Conservation (phyloP, 495 filamentous ascomycete species). For the Penicillium longicatenatum region DNA sequence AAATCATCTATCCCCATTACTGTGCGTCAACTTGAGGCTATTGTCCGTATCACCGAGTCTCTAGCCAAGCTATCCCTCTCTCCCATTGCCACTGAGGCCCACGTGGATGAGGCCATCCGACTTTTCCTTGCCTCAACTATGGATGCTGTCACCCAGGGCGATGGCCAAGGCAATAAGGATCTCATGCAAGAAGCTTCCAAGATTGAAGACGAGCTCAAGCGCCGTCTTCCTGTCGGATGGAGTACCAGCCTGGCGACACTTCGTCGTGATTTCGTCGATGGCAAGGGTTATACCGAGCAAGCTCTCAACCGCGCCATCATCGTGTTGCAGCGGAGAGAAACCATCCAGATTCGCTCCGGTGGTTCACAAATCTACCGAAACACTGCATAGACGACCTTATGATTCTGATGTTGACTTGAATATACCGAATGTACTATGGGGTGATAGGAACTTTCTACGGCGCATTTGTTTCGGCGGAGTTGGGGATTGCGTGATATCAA, state of each 20-base stretch:
- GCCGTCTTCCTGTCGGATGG: constrained; percentile 91
- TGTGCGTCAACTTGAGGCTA: constrained; percentile 93
- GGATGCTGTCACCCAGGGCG: constrained; percentile 93
- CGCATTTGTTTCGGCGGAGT: constrained; percentile 26
- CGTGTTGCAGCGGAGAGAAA: constrained; percentile 85
- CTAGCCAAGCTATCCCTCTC: constrained; percentile 88
- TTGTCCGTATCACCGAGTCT: constrained; percentile 95
- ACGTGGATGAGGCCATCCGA: constrained; percentile 97
- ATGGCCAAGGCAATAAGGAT: constrained; percentile 78
- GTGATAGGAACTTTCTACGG: constrained; percentile 19
- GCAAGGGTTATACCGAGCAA: constrained; percentile 82
- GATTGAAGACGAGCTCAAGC: constrained; percentile 88
- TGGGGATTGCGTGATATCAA: constrained; percentile 24
- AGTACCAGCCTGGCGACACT: constrained; percentile 86
- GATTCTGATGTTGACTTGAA: constrained; percentile 28
- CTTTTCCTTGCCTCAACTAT: constrained; percentile 97
- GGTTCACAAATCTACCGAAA: constrained; percentile 87
- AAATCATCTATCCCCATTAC: constrained; percentile 96
- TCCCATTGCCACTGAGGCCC: constrained; percentile 80
- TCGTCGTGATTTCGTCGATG: constrained; percentile 86
- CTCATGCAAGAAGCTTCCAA: constrained; percentile 85
- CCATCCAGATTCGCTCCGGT: constrained; percentile 86
- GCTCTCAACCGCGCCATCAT: constrained; percentile 81
- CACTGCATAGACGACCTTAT: constrained; percentile 48
- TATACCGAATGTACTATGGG: constrained; percentile 30